Evolutionary conservation across 495 filamentous ascomycete species (phyloP).

Genomic region (Filosporella fistucella): DNA sequence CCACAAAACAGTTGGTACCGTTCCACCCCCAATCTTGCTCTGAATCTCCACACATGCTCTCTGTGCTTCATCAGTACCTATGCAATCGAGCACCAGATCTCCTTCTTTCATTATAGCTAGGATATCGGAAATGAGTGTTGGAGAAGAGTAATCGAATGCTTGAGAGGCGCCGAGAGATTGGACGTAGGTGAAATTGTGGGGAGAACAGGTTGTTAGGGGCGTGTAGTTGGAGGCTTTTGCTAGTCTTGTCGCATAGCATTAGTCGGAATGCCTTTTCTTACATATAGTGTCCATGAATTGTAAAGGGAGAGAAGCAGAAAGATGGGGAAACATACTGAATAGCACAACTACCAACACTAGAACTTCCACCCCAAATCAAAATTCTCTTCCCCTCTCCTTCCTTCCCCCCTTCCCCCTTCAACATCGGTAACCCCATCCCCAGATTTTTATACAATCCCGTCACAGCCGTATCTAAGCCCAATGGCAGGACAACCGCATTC

Average conservation of each 20-base stretch:
- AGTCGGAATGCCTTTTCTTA: not conserved
- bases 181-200: constrained; percentile 30
- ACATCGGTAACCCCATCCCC: constrained; percentile 1
- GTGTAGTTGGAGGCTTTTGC: constrained; percentile 8
- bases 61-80: constrained; percentile 13
- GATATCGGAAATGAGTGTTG: constrained; percentile 20
- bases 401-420: no score
- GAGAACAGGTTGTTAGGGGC: constrained; percentile 32
- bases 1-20: constrained; percentile 20
- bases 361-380: constrained; percentile 34
- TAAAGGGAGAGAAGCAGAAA: no score
- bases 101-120: constrained; percentile 20
- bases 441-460: constrained; percentile 31
- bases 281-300: not conserved
- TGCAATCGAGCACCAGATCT: constrained; percentile 25
- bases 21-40: constrained; percentile 29
- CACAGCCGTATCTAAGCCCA: constrained; percentile 37
- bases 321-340: constrained; percentile 23
- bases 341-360: constrained; percentile 27
- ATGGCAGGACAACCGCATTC: constrained; percentile 36
- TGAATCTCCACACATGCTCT: constrained; percentile 26
- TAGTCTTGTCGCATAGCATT: not conserved
- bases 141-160: constrained; percentile 34
- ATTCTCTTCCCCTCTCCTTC: constrained; percentile 17
- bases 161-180: constrained; percentile 31